Evolutionary conservation across 164 flowering plant species (phyloP), one percentile per base, ranked within the genome.

Genomic region (Vitis rotundifolia): DNA sequence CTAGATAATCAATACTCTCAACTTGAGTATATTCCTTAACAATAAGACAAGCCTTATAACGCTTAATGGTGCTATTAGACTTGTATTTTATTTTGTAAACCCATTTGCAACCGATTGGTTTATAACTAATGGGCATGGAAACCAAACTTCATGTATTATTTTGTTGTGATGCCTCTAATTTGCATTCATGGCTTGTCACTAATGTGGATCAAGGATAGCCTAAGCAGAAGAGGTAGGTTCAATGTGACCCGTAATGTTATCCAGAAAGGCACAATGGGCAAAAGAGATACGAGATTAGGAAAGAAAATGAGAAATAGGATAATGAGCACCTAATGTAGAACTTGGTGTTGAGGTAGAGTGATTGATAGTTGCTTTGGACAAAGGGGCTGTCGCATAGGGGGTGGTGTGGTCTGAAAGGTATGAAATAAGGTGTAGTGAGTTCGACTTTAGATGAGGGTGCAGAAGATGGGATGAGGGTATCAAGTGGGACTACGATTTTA

Each of bases 401-500:
- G 26, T 1, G 26, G 26, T 22, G n/a, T n/a, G n/a, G n/a, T 22
- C 2, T 22, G 26, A 22, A 22, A 2, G 1, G 26, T 22, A 1
- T 22, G 26, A 22, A 22, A 22, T 22, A 22, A 22, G 26, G 26
- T 22, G 26, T 22, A 22, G 26, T 22, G 26, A 22, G 26, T 22
- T 22, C 2, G 0, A 0, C 2, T 1, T 22, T 2, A 22, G 0
- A 2, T 22, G 2, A 22, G 26, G 2, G 26, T 22, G 26, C 2
- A 22, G 26, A 22, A 22, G 26, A 2, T 22, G 26, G 26, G 26
- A 2, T 22, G 2, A 22, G 26, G 26, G 26, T 22, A 1, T 1
- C 26, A 22, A 22, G 26, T 22, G 26, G 2, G 2, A 22, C n/a
- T n/a, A n/a, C n/a, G 26, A 22, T 22, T 22, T 22, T 22, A 0